Conservation (phyloP, 2,329 filamentous ascomycete species). For the Venturiaceae sp. region DNA sequence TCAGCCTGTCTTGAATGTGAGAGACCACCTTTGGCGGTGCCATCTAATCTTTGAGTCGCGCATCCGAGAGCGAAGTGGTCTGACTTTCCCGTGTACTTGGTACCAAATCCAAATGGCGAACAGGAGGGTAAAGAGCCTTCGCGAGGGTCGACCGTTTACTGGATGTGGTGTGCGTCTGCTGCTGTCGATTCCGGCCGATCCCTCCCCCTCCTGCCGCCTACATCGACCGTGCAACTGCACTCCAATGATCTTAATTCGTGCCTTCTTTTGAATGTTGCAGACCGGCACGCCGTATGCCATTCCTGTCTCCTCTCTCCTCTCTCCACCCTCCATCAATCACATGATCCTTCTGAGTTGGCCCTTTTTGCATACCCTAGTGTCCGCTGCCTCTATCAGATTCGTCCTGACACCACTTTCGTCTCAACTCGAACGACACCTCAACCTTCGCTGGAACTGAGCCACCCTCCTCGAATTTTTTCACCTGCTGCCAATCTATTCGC, state of each 20-base stretch:
- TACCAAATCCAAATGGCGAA: not conserved
- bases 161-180: conserved; percentile 1
- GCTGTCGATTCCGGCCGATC: not conserved
- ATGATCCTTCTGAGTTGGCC: not conserved
- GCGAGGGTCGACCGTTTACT: not conserved
- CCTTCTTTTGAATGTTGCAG: not conserved
- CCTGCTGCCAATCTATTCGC: not conserved
- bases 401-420: not conserved
- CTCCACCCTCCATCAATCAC: not conserved
- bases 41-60: not conserved
- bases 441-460: too few species aligned
- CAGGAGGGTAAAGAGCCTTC: not conserved
- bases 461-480: not conserved
- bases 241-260: not conserved
- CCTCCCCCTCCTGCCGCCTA: not conserved
- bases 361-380: not conserved
- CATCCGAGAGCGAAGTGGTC: not conserved
- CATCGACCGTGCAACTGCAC: not conserved
- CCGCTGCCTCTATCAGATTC: not conserved
- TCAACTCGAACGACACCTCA: not conserved
- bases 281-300: not conserved
- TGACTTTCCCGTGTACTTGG: not conserved
- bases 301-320: not conserved
- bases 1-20: not conserved
- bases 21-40: not conserved